A percentile compares a stretch with the other conserved stretches of the same genome.
phyloP scores from a whole-genome alignment of 1,284 basidiomycete genomes.

The Heterobasidion occidentale region DNA sequence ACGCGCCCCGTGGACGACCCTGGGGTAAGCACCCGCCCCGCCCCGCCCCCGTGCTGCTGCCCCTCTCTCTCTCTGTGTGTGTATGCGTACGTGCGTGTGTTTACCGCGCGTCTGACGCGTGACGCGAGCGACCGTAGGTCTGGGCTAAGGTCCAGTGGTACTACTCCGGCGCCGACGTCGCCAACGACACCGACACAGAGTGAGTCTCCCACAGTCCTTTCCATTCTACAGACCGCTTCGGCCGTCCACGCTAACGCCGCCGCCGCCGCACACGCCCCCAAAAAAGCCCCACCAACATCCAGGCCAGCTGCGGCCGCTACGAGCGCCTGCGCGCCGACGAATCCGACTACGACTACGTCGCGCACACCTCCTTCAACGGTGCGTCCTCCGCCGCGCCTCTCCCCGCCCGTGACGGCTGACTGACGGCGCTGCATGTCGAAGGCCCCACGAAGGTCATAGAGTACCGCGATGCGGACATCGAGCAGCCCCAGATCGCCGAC shows the following conservation, averaged over 20 bases:
- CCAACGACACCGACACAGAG: not conserved
- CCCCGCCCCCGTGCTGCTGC: too few relatives aligned
- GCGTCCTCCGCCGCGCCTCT: too few relatives aligned
- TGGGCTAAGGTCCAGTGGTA: not conserved
- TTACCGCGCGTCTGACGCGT: not conserved
- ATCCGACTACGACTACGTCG: not conserved
- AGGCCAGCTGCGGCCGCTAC: not conserved
- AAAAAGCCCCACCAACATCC: not conserved
- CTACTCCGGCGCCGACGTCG: not conserved
- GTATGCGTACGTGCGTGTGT: too few relatives aligned
- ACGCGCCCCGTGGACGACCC: not conserved
- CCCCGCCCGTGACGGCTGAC: not conserved
- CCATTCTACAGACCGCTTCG: not conserved
- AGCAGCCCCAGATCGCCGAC: not conserved
- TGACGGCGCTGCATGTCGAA: not conserved
- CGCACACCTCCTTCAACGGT: not conserved
- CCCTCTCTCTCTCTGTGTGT: not conserved
- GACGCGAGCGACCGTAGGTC: not conserved
- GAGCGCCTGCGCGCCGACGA: not conserved
- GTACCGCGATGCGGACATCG: not conserved
- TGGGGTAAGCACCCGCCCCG: not conserved
- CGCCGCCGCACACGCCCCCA: too few relatives aligned
- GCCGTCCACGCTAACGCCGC: too few relatives aligned
- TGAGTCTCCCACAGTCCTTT: not conserved
- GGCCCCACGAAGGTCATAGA: not conserved